These are phyloP conservation scores for Rhodotorula diobovata DNA, from an alignment of 768 basidiomycete genomes.

Conservation along the genomic window DNA sequence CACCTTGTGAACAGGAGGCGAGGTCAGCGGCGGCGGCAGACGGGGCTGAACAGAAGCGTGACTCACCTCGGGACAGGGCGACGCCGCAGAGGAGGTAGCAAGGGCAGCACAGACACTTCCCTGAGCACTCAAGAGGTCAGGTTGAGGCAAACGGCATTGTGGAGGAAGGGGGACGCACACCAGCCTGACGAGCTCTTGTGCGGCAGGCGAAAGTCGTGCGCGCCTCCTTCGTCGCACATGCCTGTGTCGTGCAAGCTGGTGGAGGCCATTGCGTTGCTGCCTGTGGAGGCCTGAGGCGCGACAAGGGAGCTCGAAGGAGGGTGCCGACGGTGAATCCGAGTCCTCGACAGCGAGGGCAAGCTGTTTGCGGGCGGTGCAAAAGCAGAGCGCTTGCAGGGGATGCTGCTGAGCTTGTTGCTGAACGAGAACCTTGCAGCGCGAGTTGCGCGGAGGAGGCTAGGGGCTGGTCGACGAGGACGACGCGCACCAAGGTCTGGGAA, in stretches of 20 bases:
- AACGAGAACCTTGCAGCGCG: too few species aligned
- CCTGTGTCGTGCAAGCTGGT: neutral
- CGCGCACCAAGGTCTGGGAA: too few species aligned
- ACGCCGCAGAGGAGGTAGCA: slow-evolving; percentile 3
- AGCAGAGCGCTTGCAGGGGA: too few species aligned
- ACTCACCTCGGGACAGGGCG: neutral
- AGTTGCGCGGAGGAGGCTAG: too few species aligned
- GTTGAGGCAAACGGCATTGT: neutral
- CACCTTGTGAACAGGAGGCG: neutral
- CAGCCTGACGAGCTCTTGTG: neutral
- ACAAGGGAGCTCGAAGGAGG: too few species aligned
- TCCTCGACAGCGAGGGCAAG: too few species aligned
- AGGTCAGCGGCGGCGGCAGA: neutral
- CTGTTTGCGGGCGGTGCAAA: too few species aligned
- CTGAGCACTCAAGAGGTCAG: neutral
- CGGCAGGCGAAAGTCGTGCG: neutral
- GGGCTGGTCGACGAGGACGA: too few species aligned
- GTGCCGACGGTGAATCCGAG: too few species aligned
- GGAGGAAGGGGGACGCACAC: slow-evolving; percentile 1
- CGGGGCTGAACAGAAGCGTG: neutral
- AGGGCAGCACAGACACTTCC: slow-evolving; percentile 10
- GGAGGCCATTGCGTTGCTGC: neutral
- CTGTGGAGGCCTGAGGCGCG: too few species aligned
- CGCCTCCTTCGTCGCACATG: neutral
- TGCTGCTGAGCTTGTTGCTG: too few species aligned